These are phyloP conservation scores for Taxillus chinensis DNA, from an alignment of 164 flowering plant genomes.

Conservation along the genomic window DNA sequence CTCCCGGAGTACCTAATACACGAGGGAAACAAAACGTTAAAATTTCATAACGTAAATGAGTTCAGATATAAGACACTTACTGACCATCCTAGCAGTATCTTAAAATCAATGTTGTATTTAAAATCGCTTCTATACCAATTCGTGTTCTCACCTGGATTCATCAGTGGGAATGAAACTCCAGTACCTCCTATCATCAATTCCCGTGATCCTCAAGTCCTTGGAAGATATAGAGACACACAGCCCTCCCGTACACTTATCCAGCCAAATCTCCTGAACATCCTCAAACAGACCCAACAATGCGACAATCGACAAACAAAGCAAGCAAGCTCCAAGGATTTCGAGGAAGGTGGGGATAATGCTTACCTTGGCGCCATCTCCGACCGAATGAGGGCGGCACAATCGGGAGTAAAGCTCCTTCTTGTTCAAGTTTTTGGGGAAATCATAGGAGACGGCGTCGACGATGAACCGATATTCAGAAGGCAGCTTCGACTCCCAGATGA, in stretches of 20 bases:
- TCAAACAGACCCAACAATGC: background rate
- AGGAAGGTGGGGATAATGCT: background rate
- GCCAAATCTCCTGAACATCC: slow-evolving; percentile 37
- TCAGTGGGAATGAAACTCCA: slow-evolving; percentile 46
- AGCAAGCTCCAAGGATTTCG: background rate
- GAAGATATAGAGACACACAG: slow-evolving; percentile 41
- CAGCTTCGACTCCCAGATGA: slow-evolving; percentile 45
- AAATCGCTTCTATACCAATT: too few species aligned
- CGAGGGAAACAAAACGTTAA: too few species aligned
- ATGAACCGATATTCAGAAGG: slow-evolving; percentile 32
- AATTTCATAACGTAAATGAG: too few species aligned
- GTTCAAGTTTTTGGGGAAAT: background rate
- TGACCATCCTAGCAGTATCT: too few species aligned
- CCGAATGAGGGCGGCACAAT: slow-evolving; percentile 23
- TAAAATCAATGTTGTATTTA: too few species aligned
- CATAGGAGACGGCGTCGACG: slow-evolving; percentile 11
- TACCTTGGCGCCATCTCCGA: slow-evolving; percentile 39
- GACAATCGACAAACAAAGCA: background rate
- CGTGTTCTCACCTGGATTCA: slow-evolving; percentile 42
- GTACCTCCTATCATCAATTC: slow-evolving; percentile 55
- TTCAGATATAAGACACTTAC: too few species aligned
- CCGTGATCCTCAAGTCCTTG: slow-evolving; percentile 40
- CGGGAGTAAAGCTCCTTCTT: slow-evolving; percentile 34
- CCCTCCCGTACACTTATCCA: slow-evolving; percentile 42
- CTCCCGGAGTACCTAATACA: too few species aligned